phyloP scores from a whole-genome alignment of 805 yeast species.

The Starmerella apicola region DNA sequence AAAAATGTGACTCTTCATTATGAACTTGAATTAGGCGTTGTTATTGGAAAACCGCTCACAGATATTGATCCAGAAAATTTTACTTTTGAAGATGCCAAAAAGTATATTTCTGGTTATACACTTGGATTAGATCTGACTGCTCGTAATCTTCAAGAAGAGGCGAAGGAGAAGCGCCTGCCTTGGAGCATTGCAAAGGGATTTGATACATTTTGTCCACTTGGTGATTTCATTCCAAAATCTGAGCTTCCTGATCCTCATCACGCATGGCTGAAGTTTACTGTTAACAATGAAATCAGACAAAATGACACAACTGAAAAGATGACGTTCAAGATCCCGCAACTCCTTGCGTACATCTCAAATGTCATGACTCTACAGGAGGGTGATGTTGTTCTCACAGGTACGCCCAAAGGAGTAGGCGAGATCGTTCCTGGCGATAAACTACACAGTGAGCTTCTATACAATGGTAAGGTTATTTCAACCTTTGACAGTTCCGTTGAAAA shows the following conservation, averaged over 20 bases:
- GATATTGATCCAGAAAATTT: slow-evolving; percentile 47
- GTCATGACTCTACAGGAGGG: slow-evolving; percentile 87
- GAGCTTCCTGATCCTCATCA: slow-evolving; percentile 62
- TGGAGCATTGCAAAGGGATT: slow-evolving; percentile 96
- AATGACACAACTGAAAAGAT: slow-evolving; percentile 62
- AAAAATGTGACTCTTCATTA: slow-evolving; percentile 72
- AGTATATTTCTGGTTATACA: slow-evolving; percentile 75
- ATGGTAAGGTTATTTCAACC: slow-evolving; percentile 42
- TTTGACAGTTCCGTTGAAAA: too few species aligned
- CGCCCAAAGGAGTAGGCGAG: slow-evolving; percentile 95
- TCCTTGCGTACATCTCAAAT: slow-evolving; percentile 68
- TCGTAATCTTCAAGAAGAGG: slow-evolving; percentile 88
- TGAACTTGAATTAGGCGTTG: slow-evolving; percentile 82
- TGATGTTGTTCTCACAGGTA: slow-evolving; percentile 86
- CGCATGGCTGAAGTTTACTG: slow-evolving; percentile 52
- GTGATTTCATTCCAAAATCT: slow-evolving; percentile 53
- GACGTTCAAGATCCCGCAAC: slow-evolving; percentile 64
- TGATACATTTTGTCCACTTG: slow-evolving; percentile 89
- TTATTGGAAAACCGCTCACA: slow-evolving; percentile 51
- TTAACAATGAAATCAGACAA: slow-evolving; percentile 64
- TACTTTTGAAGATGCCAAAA: slow-evolving; percentile 54
- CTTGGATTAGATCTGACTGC: slow-evolving; percentile 91
- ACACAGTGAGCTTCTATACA: slow-evolving; percentile 46
- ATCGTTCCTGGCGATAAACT: slow-evolving; percentile 68
- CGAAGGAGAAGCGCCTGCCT: slow-evolving; percentile 73